Conservation (phyloP, 345 rosid genomes). For the Arabidopsis suecica region DNA sequence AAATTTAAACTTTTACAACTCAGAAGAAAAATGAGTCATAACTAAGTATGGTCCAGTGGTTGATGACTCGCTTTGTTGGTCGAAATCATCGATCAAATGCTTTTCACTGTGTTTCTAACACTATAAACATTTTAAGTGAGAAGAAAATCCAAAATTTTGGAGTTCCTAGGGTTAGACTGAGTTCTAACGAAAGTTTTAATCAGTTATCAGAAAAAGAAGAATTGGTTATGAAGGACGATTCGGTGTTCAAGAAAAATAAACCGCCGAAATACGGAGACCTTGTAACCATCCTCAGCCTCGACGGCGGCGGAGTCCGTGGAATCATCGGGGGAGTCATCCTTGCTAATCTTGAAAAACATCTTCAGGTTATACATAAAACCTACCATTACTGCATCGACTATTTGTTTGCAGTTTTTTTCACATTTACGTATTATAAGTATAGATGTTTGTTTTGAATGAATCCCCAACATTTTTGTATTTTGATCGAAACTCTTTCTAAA, state of each 20-base stretch:
- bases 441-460: too few relatives aligned
- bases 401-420: too few relatives aligned
- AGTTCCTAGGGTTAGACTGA: neutral
- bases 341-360: conserved; percentile 56
- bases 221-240: neutral
- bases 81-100: neutral
- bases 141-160: neutral
- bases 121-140: neutral
- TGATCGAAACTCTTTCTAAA: too few relatives aligned
- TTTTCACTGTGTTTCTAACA: neutral
- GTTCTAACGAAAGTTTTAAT: neutral
- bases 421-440: too few relatives aligned
- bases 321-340: conserved; percentile 65
- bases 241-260: conserved; percentile 27
- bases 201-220: neutral
- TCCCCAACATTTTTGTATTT: too few relatives aligned
- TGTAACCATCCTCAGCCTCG: conserved; percentile 62
- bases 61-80: neutral
- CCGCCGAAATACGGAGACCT: conserved; percentile 50
- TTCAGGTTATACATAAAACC: conserved; percentile 53
- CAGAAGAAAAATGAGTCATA: neutral
- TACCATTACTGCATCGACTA: too few relatives aligned
- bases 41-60: neutral
- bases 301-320: conserved; percentile 70
- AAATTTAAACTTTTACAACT: too few relatives aligned